Evolutionary conservation across 495 filamentous ascomycete species (phyloP).

Genomic region (Podospora tetraspora): DNA sequence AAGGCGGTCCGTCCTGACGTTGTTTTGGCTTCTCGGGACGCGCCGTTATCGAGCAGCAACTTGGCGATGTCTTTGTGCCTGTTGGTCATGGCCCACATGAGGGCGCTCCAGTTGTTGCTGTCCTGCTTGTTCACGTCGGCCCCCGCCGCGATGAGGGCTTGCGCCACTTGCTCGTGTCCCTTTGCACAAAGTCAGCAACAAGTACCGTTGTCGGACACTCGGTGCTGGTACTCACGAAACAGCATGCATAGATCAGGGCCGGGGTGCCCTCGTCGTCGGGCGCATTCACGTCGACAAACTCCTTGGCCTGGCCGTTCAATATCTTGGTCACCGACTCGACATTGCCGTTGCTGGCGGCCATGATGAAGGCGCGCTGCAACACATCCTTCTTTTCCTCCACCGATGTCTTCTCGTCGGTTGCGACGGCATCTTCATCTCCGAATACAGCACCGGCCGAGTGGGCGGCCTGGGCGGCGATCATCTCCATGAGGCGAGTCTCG

Average conservation of each 20-base stretch:
- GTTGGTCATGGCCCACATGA: constrained; percentile 99
- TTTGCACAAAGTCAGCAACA: constrained; percentile 33
- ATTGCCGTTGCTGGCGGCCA: constrained; percentile 97
- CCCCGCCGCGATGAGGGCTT: constrained; percentile 75
- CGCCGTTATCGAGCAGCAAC: constrained; percentile 82
- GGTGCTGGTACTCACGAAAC: constrained; percentile 64
- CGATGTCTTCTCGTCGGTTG: constrained; percentile 64
- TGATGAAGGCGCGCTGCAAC: constrained; percentile 82
- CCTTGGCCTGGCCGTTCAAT: constrained; percentile 65
- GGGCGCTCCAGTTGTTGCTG: constrained; percentile 89
- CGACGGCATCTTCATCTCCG: constrained; percentile 75
- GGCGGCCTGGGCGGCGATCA: constrained; percentile 89
- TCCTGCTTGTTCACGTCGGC: constrained; percentile 94
- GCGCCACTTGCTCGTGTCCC: constrained; percentile 89
- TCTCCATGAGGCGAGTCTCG: constrained; percentile 85
- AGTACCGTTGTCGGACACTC: constrained; percentile 6
- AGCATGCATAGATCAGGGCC: constrained; percentile 95
- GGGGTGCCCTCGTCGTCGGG: constrained; percentile 93
- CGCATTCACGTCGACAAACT: constrained; percentile 80
- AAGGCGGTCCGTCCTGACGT: constrained; percentile 91
- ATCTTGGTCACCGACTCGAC: constrained; percentile 73
- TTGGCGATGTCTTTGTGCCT: constrained; percentile 94
- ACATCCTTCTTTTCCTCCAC: constrained; percentile 71
- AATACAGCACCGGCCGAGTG: constrained; percentile 66
- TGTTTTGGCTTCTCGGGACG: constrained; percentile 92